Evolutionary conservation across 768 basidiomycete species (phyloP).

Genomic region (Kwoniella dejecticola): DNA sequence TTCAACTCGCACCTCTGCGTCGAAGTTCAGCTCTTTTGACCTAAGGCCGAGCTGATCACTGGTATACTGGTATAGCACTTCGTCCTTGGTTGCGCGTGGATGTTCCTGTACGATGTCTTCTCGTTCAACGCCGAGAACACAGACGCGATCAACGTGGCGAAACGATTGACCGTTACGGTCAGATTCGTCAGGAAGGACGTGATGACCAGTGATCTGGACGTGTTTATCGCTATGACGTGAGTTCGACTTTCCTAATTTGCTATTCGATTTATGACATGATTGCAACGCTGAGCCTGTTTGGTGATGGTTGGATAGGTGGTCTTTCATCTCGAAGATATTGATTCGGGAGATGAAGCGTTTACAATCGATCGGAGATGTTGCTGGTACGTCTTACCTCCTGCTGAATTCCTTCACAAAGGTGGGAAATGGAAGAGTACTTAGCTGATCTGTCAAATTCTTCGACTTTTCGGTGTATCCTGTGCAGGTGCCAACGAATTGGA

Average conservation of each 20-base stretch:
- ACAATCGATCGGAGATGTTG: conserved; percentile 28
- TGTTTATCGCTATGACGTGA: conserved; percentile 49
- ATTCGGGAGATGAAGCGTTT: conserved; percentile 48
- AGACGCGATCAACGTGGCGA: conserved; percentile 35
- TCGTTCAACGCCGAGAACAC: conserved; percentile 36
- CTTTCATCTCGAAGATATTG: conserved; percentile 42
- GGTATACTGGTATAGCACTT: conserved; percentile 35
- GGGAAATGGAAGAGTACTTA: too few relatives aligned
- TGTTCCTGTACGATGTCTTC: conserved; percentile 35
- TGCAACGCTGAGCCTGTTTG: not conserved
- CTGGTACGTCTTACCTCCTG: conserved; percentile 36
- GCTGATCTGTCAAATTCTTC: too few relatives aligned
- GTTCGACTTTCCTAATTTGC: not conserved
- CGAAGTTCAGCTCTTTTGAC: too few relatives aligned
- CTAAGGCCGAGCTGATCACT: not conserved
- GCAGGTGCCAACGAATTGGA: conserved; percentile 32
- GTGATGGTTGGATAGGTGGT: conserved; percentile 30
- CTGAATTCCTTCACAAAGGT: too few relatives aligned
- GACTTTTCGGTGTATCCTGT: not conserved
- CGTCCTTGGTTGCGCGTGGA: conserved; percentile 47
- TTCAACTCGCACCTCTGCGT: too few relatives aligned
- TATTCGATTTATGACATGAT: not conserved
- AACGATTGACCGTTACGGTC: conserved; percentile 33
- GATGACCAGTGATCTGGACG: conserved; percentile 35
- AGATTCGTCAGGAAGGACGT: conserved; percentile 9